Conservation (phyloP, 768 basidiomycete species). For the Pleurotus cornucopiae region DNA sequence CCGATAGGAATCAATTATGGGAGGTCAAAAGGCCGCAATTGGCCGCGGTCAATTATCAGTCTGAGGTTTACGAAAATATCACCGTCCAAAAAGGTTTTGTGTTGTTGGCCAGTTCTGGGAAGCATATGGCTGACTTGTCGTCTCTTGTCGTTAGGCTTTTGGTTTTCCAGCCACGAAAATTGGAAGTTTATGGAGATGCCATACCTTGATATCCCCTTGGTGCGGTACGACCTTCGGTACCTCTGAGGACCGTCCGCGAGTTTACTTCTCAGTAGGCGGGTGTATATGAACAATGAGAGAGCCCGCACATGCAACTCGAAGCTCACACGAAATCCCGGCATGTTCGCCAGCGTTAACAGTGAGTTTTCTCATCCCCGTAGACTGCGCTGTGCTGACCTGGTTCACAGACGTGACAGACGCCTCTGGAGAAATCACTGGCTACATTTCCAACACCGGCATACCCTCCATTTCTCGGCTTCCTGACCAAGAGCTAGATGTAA, state of each 20-base stretch:
- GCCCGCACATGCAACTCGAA: constrained; percentile 20
- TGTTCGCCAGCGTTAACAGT: constrained; percentile 20
- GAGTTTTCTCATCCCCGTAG: not conserved
- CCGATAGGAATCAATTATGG: constrained; percentile 14
- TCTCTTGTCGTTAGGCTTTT: constrained; percentile 13
- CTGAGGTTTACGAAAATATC: constrained; percentile 11
- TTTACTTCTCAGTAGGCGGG: constrained; percentile 5
- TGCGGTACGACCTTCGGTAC: constrained; percentile 10
- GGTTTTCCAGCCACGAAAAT: constrained; percentile 22
- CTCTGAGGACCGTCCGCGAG: too few relatives aligned
- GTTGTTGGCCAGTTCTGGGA: not conserved
- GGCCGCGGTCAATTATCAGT: constrained; percentile 15
- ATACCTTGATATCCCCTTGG: constrained; percentile 17
- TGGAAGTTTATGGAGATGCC: constrained; percentile 22
- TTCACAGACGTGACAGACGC: constrained; percentile 16
- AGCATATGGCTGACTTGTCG: too few relatives aligned
- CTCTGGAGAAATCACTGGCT: constrained; percentile 19
- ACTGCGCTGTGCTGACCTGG: not conserved
- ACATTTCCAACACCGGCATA: constrained; percentile 21
- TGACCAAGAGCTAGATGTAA: constrained; percentile 20
- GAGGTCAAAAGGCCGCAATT: constrained; percentile 18
- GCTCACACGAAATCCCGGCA: constrained; percentile 15
- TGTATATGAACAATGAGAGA: constrained; percentile 19
- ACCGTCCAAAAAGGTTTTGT: constrained; percentile 18
- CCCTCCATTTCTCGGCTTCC: constrained; percentile 19